Base-by-base conservation (phyloP, 2,329 filamentous ascomycete species). In the Fusarium azukiicola region DNA sequence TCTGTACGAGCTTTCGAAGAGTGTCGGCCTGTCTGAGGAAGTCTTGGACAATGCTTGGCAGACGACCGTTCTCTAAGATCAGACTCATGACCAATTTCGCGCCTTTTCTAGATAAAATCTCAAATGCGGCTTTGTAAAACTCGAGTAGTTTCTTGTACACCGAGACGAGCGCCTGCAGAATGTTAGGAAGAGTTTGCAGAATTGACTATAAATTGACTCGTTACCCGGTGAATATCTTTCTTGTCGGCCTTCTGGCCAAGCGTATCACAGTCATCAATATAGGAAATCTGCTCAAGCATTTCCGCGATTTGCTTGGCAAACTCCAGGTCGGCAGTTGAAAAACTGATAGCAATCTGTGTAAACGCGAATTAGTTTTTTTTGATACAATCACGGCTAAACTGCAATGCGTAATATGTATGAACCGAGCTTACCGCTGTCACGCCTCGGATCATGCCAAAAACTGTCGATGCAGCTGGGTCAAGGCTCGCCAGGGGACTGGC, bases 191-290 rank as follows among this genome's bases (percentile, higher is more conserved):
- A 44, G 32, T 32, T 44, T 36, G 69, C 40, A 58, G 11, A 38
- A 27, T 66, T 58, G 19, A 32, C 38, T 27, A 66, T 46, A 36
- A 12, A 19, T 13, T 10, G 17, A 8, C n/a, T 27, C 9, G 32
- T 63, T 72, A 76, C 76, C 54, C 73, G 64, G 69, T 76, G 76
- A 54, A 76, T 74, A 42, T 47, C 44, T 49, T 27, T 73, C 70
- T 50, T 66, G 52, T 77, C 70, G 36, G 69, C 67, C 71, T 72
- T 84, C 66, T 84, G 82, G 38, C 83, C 82, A 42, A 84, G 80
- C 16, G 80, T 84, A 72, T 84, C 82, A 69, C 82, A 84, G 61
- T 82, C 83, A 58, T 83, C 82, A 56, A 84, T 83, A 76, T 84
- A 84, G 50, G 83, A 80, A 46, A 84, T 78, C 64, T 83, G 81